phyloP scores from a whole-genome alignment of 768 basidiomycete genomes.

The Serendipita indica region DNA sequence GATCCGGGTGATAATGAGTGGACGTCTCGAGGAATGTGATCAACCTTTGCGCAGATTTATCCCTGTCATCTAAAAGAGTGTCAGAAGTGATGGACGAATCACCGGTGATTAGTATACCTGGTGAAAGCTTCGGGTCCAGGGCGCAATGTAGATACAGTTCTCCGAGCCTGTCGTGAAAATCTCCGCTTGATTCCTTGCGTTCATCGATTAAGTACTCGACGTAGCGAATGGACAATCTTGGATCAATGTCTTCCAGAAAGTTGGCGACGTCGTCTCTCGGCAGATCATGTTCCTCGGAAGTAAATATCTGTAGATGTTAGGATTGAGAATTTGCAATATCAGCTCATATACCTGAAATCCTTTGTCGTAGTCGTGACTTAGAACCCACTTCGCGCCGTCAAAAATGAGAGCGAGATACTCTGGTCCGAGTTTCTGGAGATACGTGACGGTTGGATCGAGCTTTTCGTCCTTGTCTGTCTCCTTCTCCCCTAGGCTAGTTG shows the following conservation, averaged over 20 bases:
- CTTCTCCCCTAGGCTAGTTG: slow-evolving; percentile 54
- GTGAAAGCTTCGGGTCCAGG: slow-evolving; percentile 30
- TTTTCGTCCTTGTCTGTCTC: slow-evolving; percentile 68
- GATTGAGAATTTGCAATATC: neutral
- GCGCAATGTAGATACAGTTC: slow-evolving; percentile 73
- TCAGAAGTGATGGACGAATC: neutral
- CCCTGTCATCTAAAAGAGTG: slow-evolving; percentile 28
- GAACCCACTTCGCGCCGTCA: slow-evolving; percentile 69
- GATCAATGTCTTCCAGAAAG: slow-evolving; percentile 61
- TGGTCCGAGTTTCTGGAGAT: slow-evolving; percentile 80
- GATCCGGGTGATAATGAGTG: slow-evolving; percentile 54
- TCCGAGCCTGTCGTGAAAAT: slow-evolving; percentile 79
- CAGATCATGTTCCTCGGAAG: slow-evolving; percentile 85
- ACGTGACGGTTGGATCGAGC: slow-evolving; percentile 68
- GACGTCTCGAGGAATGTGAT: slow-evolving; percentile 63
- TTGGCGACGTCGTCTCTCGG: slow-evolving; percentile 62
- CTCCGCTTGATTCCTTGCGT: slow-evolving; percentile 45
- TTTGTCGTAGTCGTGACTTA: slow-evolving; percentile 54
- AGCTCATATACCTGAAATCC: slow-evolving; percentile 51
- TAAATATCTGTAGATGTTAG: slow-evolving; percentile 56
- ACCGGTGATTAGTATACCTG: neutral
- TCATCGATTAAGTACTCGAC: slow-evolving; percentile 74
- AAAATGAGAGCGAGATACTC: slow-evolving; percentile 73
- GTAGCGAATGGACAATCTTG: slow-evolving; percentile 56
- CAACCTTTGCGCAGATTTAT: slow-evolving; percentile 48